These are phyloP conservation scores for Tolypocladium cylindrosporum DNA, from an alignment of 2,329 filamentous ascomycete genomes.

Conservation along the genomic window DNA sequence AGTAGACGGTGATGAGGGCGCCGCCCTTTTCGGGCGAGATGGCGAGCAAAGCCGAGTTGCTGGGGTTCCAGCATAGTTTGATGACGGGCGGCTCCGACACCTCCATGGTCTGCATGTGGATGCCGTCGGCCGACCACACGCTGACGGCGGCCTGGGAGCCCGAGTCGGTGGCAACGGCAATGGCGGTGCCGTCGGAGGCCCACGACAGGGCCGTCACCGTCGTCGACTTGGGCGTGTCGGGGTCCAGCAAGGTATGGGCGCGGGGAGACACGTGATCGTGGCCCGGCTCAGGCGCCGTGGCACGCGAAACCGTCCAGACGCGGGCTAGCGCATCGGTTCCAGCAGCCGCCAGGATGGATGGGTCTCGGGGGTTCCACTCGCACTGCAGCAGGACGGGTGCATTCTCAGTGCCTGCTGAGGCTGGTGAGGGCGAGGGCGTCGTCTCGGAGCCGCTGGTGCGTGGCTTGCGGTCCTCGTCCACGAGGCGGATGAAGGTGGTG, in stretches of 20 bases:
- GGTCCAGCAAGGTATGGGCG: slow-evolving; percentile 36
- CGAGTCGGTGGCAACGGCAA: slow-evolving; percentile 49
- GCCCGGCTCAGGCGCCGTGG: slow-evolving; percentile 30
- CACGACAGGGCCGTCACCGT: slow-evolving; percentile 51
- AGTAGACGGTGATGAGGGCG: slow-evolving; percentile 46
- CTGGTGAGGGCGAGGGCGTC: slow-evolving; percentile 26
- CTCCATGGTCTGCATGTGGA: slow-evolving; percentile 41
- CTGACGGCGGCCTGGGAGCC: slow-evolving; percentile 41
- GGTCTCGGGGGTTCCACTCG: slow-evolving; percentile 58
- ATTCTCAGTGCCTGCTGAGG: slow-evolving; percentile 33
- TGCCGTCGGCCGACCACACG: slow-evolving; percentile 46
- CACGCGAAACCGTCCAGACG: slow-evolving; percentile 54
- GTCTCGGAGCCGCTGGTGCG: slow-evolving; percentile 16
- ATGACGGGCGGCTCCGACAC: slow-evolving; percentile 51
- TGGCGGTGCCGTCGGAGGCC: slow-evolving; percentile 44
- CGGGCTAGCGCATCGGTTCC: slow-evolving; percentile 62
- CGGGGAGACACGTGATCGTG: slow-evolving; percentile 30
- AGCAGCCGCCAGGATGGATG: slow-evolving; percentile 55
- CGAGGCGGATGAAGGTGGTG: slow-evolving; percentile 51
- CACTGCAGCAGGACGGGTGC: slow-evolving; percentile 55
- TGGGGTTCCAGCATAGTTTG: slow-evolving; percentile 51
- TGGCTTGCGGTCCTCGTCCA: slow-evolving; percentile 25
- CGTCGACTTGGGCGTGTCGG: slow-evolving; percentile 39
- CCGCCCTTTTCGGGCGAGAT: slow-evolving; percentile 46
- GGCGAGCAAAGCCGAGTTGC: slow-evolving; percentile 42